Base-by-base conservation (phyloP, 371 early-diverging fungal species). In the Lichtheimia corymbifera region DNA sequence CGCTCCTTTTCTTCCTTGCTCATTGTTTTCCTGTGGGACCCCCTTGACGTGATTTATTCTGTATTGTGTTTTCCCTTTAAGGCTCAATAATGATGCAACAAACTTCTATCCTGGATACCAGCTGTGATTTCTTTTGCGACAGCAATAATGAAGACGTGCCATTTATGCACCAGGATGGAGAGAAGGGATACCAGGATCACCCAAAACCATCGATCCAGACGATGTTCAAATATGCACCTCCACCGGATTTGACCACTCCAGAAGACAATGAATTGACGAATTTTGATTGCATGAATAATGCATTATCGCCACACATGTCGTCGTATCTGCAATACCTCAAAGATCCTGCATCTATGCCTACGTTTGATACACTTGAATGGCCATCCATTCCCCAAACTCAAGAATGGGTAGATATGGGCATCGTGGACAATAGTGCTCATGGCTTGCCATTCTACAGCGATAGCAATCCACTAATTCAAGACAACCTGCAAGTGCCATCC, bases 311-410 rank as follows among this genome's bases (percentile, higher is more conserved):
- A 5, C 62, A 54, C 11, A 49, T 55, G 25, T 55, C 55, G 41
- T 64, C 64, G 25, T 64, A 64, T 50, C 50, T 64, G 47, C 58
- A 64, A 40, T 64, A 64, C 40, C 54, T 64, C 11, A 62, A 62
- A 25, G 62, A 62, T 12, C 62, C 55, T 14, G 20, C 50, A 47
- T 50, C 24, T 13, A 45, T 12, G 35, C 47, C 59, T n/a, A 50
- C 50, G 25, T 41, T 54, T 52, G 45, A 15, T 52, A 47, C 49
- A 45, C 15, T 28, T 44, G 35, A 35, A 54, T 55, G 54, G 18
- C 54, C 40, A 22, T 41, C 35, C 35, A 6, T 35, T 9, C 11
- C 35, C 35, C 35, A 35, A 9, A 9, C 35, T 2, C 35, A 35
- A 11, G 35, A 35, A 35, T 35, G 35, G 35, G 2, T 35, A 2